Conservation (phyloP, 495 filamentous ascomycete species). For the Massariosphaeria phaeospora region DNA sequence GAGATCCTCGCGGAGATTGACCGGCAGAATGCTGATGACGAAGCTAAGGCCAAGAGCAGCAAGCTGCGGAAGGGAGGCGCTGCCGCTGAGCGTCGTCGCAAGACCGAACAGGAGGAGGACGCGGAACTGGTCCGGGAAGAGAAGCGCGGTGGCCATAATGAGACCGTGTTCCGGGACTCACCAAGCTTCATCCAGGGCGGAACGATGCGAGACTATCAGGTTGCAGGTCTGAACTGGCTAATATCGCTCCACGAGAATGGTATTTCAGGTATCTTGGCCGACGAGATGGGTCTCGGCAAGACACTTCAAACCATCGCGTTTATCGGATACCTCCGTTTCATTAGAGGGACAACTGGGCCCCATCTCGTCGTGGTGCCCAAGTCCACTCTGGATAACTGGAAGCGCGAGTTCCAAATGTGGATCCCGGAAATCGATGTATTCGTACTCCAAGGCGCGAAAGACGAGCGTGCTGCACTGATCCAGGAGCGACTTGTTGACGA, state of each 20-base stretch:
- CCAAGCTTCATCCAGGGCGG: slow-evolving; percentile 81
- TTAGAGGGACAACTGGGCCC: slow-evolving; percentile 83
- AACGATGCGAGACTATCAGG: slow-evolving; percentile 91
- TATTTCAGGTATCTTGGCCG: slow-evolving; percentile 94
- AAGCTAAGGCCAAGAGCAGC: slow-evolving; percentile 63
- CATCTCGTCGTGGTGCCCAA: slow-evolving; percentile 94
- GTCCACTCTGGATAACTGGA: slow-evolving; percentile 98
- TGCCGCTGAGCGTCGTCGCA: slow-evolving; percentile 69
- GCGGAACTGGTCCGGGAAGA: slow-evolving; percentile 91
- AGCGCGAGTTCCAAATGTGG: slow-evolving; percentile 88
- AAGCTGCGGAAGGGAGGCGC: slow-evolving; percentile 77
- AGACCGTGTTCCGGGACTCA: slow-evolving; percentile 88
- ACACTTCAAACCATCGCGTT: slow-evolving; percentile 90
- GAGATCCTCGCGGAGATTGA: slow-evolving; percentile 92
- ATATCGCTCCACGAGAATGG: slow-evolving; percentile 97
- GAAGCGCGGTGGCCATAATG: slow-evolving; percentile 74
- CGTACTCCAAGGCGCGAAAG: slow-evolving; percentile 92
- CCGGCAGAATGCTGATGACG: slow-evolving; percentile 74
- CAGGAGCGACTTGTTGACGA: slow-evolving; percentile 85
- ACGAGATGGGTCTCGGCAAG: slow-evolving; percentile 97
- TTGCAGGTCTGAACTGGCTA: slow-evolving; percentile 95
- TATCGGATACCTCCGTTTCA: slow-evolving; percentile 86
- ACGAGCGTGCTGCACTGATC: slow-evolving; percentile 83
- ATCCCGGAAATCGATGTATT: slow-evolving; percentile 93
- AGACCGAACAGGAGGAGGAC: slow-evolving; percentile 97